Evolutionary conservation across 176 grass and related monocot species (phyloP), one percentile per base, ranked within the genome.

Genomic region (Saccharum officinarum): DNA sequence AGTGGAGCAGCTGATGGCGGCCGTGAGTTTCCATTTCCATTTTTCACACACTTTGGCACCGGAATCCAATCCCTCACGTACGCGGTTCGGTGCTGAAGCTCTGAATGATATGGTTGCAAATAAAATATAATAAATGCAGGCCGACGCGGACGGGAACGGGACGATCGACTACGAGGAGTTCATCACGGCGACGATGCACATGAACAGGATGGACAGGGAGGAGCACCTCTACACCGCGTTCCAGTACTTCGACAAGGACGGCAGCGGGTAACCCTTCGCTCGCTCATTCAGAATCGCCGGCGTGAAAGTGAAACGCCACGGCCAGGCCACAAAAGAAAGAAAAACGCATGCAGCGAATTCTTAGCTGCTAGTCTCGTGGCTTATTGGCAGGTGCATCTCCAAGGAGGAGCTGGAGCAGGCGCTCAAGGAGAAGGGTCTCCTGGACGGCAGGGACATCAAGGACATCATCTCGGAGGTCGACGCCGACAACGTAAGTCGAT

Each of bases 211-310:
- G 94, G 94, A 93, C 84, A 77, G 91, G 73, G 94, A 97, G 23
- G 94, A 93, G 82, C 94, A 97, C 62, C 86, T 97, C 2, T 97
- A 97, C 81, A 89, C 91, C 6, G 94, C 91, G 14, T 93, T 97
- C 81, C 94, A 97, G 82, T 97, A 88, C 74, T 97, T 97, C 65
- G 94, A 93, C 94, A 97, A 93, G 89, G 94, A 97, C 81, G 85
- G 87, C 20, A 97, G 94, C 73, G 94, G 94, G 44, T 73, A 47
- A 72, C 4, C 47, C 16, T 6, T 41, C 40, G 40, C 40, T 41
- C 40, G 40, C 8, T 16, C 15, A 49, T 49, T 49, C 46, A 49
- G 14, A 16, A 16, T 20, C 65, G 31, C 10, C 33, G 15, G 16
- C 10, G 65, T 34, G 16, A 5, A 4, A 36, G 4, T 52, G 49